phyloP scores from a whole-genome alignment of 139 green algal species.

The Chlorella sorokiniana region DNA sequence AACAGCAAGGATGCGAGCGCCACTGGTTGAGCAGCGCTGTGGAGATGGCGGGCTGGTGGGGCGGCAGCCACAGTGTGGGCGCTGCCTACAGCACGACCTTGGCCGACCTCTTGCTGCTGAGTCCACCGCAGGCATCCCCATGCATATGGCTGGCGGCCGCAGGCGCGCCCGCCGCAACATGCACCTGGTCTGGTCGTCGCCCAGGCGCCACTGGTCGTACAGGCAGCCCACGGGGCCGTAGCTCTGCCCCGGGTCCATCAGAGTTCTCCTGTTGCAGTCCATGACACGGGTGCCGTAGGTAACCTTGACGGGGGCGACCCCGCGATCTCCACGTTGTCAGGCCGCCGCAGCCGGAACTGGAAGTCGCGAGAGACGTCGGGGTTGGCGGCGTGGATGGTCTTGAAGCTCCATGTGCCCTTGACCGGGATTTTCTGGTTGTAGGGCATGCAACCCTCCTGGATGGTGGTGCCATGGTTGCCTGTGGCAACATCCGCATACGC shows the following conservation, averaged over 20 bases:
- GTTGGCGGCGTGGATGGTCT: background rate
- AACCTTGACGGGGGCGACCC: background rate
- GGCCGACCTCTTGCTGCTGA: no score
- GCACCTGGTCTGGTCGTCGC: background rate
- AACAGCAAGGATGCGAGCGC: no score
- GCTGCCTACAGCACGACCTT: no score
- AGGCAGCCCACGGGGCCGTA: background rate
- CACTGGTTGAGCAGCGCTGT: no score
- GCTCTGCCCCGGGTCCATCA: background rate
- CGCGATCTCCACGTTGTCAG: background rate
- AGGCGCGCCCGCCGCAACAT: background rate
- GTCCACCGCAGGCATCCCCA: no score
- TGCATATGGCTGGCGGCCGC: no score
- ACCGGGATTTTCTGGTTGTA: background rate
- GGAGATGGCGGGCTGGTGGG: no score
- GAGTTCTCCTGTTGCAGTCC: background rate
- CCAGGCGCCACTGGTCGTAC: background rate
- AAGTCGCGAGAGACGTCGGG: background rate
- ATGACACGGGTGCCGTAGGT: background rate
- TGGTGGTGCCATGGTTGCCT: background rate
- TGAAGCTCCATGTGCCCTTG: background rate
- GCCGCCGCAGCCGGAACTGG: background rate
- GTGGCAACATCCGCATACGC: background rate
- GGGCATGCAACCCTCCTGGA: background rate
- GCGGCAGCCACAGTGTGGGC: no score